These are phyloP conservation scores for Globisporangium yorkense DNA, from an alignment of 352 stramenopile species.

Conservation along the genomic window DNA sequence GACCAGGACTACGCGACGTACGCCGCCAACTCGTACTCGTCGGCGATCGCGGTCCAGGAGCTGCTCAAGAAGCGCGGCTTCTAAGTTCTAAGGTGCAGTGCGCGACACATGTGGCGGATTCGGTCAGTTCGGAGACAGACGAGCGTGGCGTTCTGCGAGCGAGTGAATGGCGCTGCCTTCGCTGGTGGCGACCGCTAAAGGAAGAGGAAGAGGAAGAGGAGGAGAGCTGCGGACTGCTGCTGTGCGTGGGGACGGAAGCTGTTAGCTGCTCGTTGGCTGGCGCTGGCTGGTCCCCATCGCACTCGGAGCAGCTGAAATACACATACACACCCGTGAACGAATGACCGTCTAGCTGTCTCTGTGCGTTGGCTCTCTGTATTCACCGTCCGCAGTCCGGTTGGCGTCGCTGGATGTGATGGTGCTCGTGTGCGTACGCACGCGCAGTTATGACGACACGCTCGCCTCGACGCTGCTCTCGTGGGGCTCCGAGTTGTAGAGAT, in stretches of 20 bases:
- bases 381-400: no score
- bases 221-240: background rate
- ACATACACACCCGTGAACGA: background rate
- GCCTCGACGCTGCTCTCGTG: background rate
- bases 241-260: background rate
- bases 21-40: conserved; percentile 83
- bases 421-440: background rate
- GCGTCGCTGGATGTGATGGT: no score
- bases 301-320: background rate
- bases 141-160: background rate
- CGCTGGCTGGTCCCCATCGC: background rate
- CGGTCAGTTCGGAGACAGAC: background rate
- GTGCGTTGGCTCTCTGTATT: no score
- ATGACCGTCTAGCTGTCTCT: background rate
- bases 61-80: conserved; percentile 73
- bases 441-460: background rate
- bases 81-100: no score
- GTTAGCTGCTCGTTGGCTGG: background rate
- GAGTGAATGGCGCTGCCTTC: background rate
- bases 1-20: conserved; percentile 73
- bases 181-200: background rate
- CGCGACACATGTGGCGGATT: no score
- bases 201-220: background rate
- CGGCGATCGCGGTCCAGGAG: conserved; percentile 77
- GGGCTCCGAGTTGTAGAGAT: conserved; percentile 38